Evolutionary conservation across 306 rosid genomes (phyloP), one percentile per base, ranked within the genome.

Genomic region (Ziziphus jujuba): DNA sequence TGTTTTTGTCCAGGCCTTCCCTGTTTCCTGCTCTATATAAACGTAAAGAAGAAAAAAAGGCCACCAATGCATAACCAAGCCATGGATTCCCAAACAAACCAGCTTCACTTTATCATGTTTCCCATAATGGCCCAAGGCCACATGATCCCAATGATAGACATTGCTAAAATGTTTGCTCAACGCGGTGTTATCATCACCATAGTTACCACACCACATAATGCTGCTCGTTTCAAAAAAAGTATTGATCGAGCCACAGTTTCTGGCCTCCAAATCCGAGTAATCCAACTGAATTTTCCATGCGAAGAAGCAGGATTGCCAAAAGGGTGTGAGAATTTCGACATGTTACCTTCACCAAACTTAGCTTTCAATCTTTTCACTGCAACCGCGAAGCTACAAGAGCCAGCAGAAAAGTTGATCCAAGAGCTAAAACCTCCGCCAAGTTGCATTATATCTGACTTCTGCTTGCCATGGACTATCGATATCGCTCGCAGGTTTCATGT

Each of bases 291-390:
- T 8, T 71, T 66, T 22, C 77, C 77, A 6, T 4, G 5, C 9
- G 21, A 54, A 33, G 54, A 71, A 45, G 72, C 64, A 9, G 95
- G 77, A 8, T 35, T 84, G 10, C 88, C 85, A 9, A 62, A 71
- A n/a, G 81, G 79, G 45, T 74, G 77, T 23, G 85, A 84, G 64
- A 85, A 74, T 67, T 24, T 82, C 3, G 87, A 85, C 35, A 71
- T 60, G 81, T 14, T 85, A 19, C 66, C 80, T 31, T 71, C 83
- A 12, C n/a, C 21, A 0, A 68, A 23, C 10, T 40, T 63, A 7
- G 9, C 51, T 58, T 2, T 14, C 14, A 40, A 38, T 3, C 68
- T 85, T 72, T 76, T 73, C 69, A 23, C 47, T 31, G 80, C 83
- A 56, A 69, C 75, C 0, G 35, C 20, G 43, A 36, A 54, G 21